Base-by-base conservation (phyloP, 164 flowering plant species). In the Kalanchoe fedtschenkoi region DNA sequence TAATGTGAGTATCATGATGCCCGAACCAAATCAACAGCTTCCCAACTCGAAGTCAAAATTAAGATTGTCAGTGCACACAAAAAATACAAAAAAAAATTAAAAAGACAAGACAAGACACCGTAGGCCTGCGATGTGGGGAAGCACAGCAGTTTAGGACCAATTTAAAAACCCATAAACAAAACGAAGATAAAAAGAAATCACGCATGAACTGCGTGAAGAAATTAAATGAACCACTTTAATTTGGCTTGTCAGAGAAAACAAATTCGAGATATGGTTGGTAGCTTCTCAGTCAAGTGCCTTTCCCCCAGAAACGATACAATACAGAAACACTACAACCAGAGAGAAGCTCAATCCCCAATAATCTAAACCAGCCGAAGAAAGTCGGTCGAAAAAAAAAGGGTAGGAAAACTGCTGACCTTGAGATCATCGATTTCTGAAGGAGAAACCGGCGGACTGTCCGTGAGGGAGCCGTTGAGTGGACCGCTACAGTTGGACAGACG, bases 401-500 rank as follows among this genome's bases (percentile, higher is more conserved):
- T 9, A 37, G 33, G 11, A 37, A 56, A 21, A 41, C 15, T 30
- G 58, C 70, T 1, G 62, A 89, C 98, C 98, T 93, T 93, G 55
- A 72, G 26, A 60, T 90, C 97, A 63, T 93, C 96, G 39, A 82
- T 71, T 63, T 88, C 96, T 6, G 87, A 86, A 29, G 97, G 97
- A 30, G 98, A 90, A 17, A 81, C 81, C 0, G 98, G 96, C 5
- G 97, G 97, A 66, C 97, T 93, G 65, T 86, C 97, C 0, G 96
- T 81, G 15, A 87, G 67, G 34, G 96, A 86, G 26, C 83, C 89
- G 35, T 77, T 84, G 24, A 83, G 72, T 46, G 96, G 96, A 16
- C 97, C 96, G 38, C 98, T 93, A 75, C 98, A 88, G 74, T 90
- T 96, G 0, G 98, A 89, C 4, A 88, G 83, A 66, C 98, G 74